Base-by-base conservation (phyloP, 1,139 yeast genomes). In the Lodderomyces orthopsilosis region DNA sequence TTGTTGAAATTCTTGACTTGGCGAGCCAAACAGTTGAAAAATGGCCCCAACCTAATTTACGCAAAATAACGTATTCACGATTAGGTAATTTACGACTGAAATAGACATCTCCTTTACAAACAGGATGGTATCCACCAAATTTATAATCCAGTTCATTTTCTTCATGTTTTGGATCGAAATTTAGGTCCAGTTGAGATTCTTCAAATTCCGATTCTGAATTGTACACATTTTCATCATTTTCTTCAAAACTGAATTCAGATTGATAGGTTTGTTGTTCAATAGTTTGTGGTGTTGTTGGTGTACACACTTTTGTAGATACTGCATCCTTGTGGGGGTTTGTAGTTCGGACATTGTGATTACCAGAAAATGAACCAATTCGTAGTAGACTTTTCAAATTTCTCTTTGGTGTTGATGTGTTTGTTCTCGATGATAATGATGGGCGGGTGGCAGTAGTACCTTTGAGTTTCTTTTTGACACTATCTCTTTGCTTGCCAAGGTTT, bases 1-100 rank as follows among this genome's bases (percentile, higher is more conserved):
- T 23, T 6, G 30, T 13, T 7, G 59, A 63, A 48, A 58, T 66
- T 51, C 66, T 59, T 41, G 65, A 65, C 39, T 70, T 60, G 7
- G 94, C 93, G 22, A 88, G 69, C 96, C 96, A 88, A 27, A 88
- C 96, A 1, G 95, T 87, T 27, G 90, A 81, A 57, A 88, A 88
- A 61, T 88, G 95, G 37, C 96, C 96, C 95, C 95, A 87, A 6
- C 96, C 96, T 13, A 71, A 56, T 50, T 70, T 70, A 17, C 73
- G 55, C 14, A 69, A 59, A 22, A 69, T 54, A 2, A 69, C 62
- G 52, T 71, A 71, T 36, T 56, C 57, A 8, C 52, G 45, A 27
- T 55, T 50, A 2, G 59, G 52, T 4, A 52, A 30, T 41, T 59
- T 62, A 39, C 54, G 52, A 35, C 69, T 63, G 44, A 62, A 62